phyloP scores from a whole-genome alignment of 352 stramenopile species.

The Phytopythium chamaehyphon region DNA sequence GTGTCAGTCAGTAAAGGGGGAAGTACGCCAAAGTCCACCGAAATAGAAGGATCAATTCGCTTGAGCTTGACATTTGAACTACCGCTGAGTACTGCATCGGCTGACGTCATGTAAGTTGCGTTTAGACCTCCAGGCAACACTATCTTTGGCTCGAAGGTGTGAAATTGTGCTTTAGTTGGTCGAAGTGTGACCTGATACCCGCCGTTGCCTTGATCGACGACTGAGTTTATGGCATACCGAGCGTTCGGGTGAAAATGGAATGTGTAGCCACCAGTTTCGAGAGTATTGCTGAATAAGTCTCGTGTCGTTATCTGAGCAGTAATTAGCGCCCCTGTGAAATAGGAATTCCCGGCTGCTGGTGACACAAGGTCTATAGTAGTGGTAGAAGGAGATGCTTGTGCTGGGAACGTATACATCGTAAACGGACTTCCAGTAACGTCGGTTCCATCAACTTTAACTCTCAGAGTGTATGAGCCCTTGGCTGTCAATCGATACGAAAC shows the following conservation, averaged over 20 bases:
- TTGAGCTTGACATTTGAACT: conserved; percentile 19
- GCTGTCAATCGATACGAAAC: conserved; percentile 36
- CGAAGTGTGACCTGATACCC: conserved; percentile 36
- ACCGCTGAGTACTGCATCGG: conserved; percentile 19
- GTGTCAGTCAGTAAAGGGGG: conserved; percentile 28
- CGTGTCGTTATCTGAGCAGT: conserved; percentile 33
- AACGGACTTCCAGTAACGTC: conserved; percentile 46
- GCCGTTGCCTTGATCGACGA: conserved; percentile 30
- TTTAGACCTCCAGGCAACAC: conserved; percentile 55
- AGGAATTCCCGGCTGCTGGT: conserved; percentile 15
- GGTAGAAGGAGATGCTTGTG: conserved; percentile 28
- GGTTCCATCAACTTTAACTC: conserved; percentile 37
- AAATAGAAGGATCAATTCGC: conserved; percentile 29
- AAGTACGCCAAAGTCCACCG: conserved; percentile 43
- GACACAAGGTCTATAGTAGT: conserved; percentile 49
- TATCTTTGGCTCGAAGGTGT: conserved; percentile 43
- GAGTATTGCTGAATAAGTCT: conserved; percentile 40
- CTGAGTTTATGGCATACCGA: conserved; percentile 11
- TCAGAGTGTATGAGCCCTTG: conserved; percentile 46
- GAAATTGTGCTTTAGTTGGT: conserved; percentile 14
- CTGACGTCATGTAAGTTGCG: conserved; percentile 37
- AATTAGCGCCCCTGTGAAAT: conserved; percentile 28
- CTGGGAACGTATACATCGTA: conserved; percentile 50
- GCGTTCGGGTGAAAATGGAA: conserved; percentile 32
- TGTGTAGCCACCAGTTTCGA: conserved; percentile 45